Evolutionary conservation across 805 yeast genomes (phyloP).

Genomic region (Hanseniaspora osmophila): DNA sequence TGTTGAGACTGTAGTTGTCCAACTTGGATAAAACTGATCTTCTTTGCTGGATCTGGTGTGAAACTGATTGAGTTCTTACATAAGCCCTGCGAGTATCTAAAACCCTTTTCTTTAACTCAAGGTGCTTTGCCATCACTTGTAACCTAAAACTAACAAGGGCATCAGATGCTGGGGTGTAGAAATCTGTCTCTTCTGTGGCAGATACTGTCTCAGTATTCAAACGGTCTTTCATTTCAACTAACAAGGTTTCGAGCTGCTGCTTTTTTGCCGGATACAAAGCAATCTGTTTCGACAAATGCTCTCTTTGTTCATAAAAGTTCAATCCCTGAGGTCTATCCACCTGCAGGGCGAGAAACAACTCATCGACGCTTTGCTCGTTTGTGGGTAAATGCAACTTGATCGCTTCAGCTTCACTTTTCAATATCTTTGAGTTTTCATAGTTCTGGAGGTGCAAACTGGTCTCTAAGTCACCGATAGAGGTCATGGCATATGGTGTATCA

Average conservation of each 20-base stretch:
- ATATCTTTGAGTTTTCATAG: not conserved
- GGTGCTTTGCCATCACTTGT: constrained; percentile 37
- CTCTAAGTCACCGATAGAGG: no score
- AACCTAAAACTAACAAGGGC: constrained; percentile 39
- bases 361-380: constrained; percentile 26
- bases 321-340: constrained; percentile 35
- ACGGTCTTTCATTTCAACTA: not conserved
- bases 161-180: constrained; percentile 64
- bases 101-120: constrained; percentile 12
- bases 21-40: constrained; percentile 27
- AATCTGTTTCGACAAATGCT: constrained; percentile 37
- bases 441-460: not conserved
- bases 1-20: constrained; percentile 31
- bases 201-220: not conserved
- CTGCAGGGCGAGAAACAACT: constrained; percentile 2
- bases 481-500: no score
- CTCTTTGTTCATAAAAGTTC: constrained; percentile 44
- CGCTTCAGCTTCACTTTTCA: no score
- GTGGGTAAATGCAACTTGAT: constrained; percentile 7
- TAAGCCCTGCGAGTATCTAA: not conserved
- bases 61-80: constrained; percentile 1
- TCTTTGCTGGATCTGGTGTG: constrained; percentile 32
- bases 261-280: constrained; percentile 20
- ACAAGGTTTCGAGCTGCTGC: constrained; percentile 5
- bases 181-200: constrained; percentile 59